Percentiles rank a stretch among this genome's conserved stretches.
These are phyloP conservation scores for Alternaria infectoria DNA, from an alignment of 2,329 filamentous ascomycete genomes.

Conservation along the genomic window DNA sequence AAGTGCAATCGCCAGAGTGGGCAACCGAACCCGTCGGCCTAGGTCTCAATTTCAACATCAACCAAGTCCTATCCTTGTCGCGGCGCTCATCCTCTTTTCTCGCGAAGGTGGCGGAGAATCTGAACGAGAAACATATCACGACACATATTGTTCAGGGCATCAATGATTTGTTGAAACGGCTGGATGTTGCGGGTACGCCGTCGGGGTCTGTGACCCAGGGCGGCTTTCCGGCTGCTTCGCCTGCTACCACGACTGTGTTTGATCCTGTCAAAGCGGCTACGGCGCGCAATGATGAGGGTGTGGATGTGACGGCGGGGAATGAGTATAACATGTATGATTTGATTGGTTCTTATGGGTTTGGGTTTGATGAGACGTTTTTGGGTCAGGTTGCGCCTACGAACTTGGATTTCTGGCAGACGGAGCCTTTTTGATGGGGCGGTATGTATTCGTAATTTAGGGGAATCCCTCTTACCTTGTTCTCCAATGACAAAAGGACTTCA, in stretches of 20 bases:
- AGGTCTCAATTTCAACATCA: conserved; percentile 41
- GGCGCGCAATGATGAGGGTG: not conserved
- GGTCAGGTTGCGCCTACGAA: conserved; percentile 37
- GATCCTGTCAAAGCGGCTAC: conserved; percentile 6
- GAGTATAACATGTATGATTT: conserved; percentile 38
- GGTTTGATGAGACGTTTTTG: conserved; percentile 42
- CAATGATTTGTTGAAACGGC: conserved; percentile 32
- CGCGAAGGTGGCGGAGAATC: conserved; percentile 30
- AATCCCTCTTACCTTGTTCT: not conserved
- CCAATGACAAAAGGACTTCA: not conserved
- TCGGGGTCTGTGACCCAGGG: not conserved
- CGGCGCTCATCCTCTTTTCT: conserved; percentile 35
- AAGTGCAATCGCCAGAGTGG: conserved; percentile 34
- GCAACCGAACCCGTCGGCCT: conserved; percentile 34
- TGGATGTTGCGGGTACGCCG: conserved; percentile 31
- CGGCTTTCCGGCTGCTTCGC: not conserved
- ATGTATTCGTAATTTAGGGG: not conserved
- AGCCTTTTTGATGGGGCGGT: conserved; percentile 20
- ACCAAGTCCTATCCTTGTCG: conserved; percentile 36
- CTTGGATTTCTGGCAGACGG: conserved; percentile 39
- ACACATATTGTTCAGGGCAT: conserved; percentile 40
- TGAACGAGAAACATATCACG: conserved; percentile 41
- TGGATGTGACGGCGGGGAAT: conserved; percentile 9
- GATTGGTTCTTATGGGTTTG: conserved; percentile 41
- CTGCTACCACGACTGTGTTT: not conserved